Evolutionary conservation across 2,329 filamentous ascomycete genomes (phyloP), one percentile per base, ranked within the genome.

Genomic region (Paraphoma chrysanthemicola): DNA sequence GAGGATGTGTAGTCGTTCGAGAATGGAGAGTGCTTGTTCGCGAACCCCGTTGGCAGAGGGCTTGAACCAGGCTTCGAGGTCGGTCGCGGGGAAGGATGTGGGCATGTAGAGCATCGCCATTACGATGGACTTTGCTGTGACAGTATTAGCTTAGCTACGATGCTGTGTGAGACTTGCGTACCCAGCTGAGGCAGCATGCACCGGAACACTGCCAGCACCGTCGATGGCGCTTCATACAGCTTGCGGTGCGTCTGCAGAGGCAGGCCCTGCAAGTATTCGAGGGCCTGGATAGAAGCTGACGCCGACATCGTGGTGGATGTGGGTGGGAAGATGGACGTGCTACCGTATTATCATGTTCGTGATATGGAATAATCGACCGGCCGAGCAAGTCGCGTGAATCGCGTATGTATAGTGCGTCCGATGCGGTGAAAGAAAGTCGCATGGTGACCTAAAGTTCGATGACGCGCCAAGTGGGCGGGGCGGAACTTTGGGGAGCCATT

Each of bases 61-160:
- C 65, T 89, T 90, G 48, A 97, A 88, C 92, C 94, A 97, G 42
- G 86, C 80, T 67, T 98, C 93, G 57, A 99, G 85, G 69, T 96
- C 90, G 60, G 86, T 82, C n/a, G 92, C 85, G 2, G 87, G 85
- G 62, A 98, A 86, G 0, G 95, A 91, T 10, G 86, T 83, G 41
- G 92, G 91, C 81, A 96, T 90, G 80, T 97, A 99, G 4, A 99
- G 87, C 70, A 99, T 88, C 39, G 91, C 91, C 90, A 97, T 97
- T 59, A 99, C 94, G 71, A 99, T 90, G 14, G 89, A 92, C 83
- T 99, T 98, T 67, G 95, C 94, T 92, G 68, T 39, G 30, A 18
- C 8, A 23, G 3, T 39, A n/a, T 64, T 42, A 64, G 58, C 49
- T 3, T 44, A 14, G 12, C 29, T 9, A 43, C 3, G 6, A 1